Percentiles rank a stretch among this genome's conserved stretches.
Evolutionary conservation across 257 asterid species (phyloP).

Genomic region (Marsdenia floribunda): DNA sequence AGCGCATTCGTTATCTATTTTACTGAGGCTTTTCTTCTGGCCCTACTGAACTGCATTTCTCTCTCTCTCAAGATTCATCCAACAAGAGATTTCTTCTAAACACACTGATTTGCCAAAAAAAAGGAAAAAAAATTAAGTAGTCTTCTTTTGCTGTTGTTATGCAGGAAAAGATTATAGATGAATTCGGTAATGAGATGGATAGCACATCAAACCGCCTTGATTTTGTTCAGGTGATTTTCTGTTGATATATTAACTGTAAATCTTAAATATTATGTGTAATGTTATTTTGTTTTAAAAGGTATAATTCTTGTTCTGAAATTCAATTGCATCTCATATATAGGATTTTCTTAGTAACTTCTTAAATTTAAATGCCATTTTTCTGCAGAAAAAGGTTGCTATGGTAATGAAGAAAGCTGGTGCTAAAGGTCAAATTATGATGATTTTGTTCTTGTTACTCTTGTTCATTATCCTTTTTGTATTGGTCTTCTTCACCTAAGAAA

Average conservation of each 20-base stretch:
- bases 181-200: constrained; percentile 88
- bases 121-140: background rate
- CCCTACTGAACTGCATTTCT: constrained; percentile 3
- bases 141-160: constrained; percentile 2
- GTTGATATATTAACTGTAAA: background rate
- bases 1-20: background rate
- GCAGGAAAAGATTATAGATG: constrained; percentile 85
- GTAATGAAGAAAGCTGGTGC: constrained; percentile 95
- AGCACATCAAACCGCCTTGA: constrained; percentile 87
- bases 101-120: background rate
- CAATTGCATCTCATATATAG: background rate
- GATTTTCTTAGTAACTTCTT: background rate
- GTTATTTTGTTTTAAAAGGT: background rate
- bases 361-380: background rate
- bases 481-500: constrained; percentile 24
- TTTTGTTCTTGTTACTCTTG: constrained; percentile 61
- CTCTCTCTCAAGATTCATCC: background rate
- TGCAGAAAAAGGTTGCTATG: constrained; percentile 91
- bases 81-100: background rate
- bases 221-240: constrained; percentile 74
- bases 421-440: constrained; percentile 95
- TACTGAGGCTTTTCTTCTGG: background rate
- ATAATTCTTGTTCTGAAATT: background rate
- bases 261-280: background rate
- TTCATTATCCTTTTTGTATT: constrained; percentile 78